Evolutionary conservation across 108 stramenopile genomes (phyloP).

Genomic region (Cyclotella atomus): DNA sequence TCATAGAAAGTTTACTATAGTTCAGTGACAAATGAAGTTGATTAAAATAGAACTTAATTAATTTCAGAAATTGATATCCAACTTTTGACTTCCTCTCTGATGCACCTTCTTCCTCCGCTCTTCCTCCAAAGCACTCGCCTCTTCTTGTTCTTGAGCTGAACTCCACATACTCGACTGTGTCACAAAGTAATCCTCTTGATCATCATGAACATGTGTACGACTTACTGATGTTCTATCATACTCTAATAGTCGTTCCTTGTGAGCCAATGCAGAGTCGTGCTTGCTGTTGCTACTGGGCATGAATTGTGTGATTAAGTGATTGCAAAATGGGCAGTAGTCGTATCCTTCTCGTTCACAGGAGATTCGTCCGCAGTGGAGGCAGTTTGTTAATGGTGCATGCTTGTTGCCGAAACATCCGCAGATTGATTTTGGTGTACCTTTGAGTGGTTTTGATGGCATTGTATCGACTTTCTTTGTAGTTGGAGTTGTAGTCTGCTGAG

Average conservation of each 20-base stretch:
- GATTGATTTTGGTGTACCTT: slow-evolving; percentile 28
- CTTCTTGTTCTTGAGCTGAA: slow-evolving; percentile 30
- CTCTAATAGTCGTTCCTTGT: slow-evolving; percentile 53
- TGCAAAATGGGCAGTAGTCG: slow-evolving; percentile 51
- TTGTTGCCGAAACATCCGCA: slow-evolving; percentile 50
- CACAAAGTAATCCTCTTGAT: slow-evolving; percentile 56
- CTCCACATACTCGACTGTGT: slow-evolving; percentile 43
- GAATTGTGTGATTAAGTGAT: slow-evolving; percentile 25
- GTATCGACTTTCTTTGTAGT: not conserved
- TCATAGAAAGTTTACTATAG: too few species aligned
- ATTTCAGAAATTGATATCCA: slow-evolving; percentile 33
- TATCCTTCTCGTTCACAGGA: slow-evolving; percentile 42
- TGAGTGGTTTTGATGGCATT: slow-evolving; percentile 11
- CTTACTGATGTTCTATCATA: slow-evolving; percentile 40
- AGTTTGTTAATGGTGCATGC: slow-evolving; percentile 43
- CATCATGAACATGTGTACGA: slow-evolving; percentile 51
- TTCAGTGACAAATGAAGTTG: too few species aligned
- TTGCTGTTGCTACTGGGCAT: slow-evolving; percentile 7
- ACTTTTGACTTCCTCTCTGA: slow-evolving; percentile 21
- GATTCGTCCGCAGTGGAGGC: slow-evolving; percentile 51
- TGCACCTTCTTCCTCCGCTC: slow-evolving; percentile 34
- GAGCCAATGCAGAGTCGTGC: slow-evolving; percentile 27
- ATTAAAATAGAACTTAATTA: too few species aligned
- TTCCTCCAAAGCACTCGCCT: slow-evolving; percentile 25
- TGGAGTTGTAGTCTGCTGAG: not conserved